These are phyloP conservation scores for Nasturtium officinale DNA, from an alignment of 345 rosid genomes.

Conservation along the genomic window DNA sequence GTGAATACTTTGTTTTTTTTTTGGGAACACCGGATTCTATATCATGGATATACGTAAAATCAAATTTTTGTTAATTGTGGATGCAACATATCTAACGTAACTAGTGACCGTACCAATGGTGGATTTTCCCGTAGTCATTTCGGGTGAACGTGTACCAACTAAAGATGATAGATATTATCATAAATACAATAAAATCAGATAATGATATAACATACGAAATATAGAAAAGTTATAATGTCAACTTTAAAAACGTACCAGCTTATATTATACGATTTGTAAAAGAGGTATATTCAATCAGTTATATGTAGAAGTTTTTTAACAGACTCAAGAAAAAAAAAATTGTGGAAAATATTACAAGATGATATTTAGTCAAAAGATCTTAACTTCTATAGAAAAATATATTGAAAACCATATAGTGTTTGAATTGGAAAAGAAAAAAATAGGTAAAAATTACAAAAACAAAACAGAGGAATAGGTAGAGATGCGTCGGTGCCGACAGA, in stretches of 20 bases:
- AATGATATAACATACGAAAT: too few relatives aligned
- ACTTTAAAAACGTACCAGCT: not conserved
- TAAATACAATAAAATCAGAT: too few relatives aligned
- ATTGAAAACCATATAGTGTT: not conserved
- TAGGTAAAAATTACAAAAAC: not conserved
- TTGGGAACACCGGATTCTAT: not conserved
- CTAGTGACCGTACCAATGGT: not conserved
- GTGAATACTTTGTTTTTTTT: not conserved
- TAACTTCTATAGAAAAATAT: slow-evolving; percentile 4
- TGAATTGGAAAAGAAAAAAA: not conserved
- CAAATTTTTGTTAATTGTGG: not conserved
- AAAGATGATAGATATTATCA: not conserved
- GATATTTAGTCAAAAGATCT: slow-evolving; percentile 4
- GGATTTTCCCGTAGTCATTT: not conserved
- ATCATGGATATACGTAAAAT: not conserved
- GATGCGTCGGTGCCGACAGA: slow-evolving; percentile 48
- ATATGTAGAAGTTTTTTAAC: too few relatives aligned
- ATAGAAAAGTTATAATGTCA: not conserved
- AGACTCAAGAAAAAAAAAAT: not conserved
- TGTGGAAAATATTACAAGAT: not conserved
- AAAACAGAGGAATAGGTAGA: slow-evolving; percentile 28
- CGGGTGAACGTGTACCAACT: not conserved
- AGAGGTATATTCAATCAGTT: too few relatives aligned
- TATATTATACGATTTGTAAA: too few relatives aligned
- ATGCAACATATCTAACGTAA: not conserved